These are phyloP conservation scores for Thamnidium elegans DNA, from an alignment of 192 early-diverging fungal species.

Conservation along the genomic window DNA sequence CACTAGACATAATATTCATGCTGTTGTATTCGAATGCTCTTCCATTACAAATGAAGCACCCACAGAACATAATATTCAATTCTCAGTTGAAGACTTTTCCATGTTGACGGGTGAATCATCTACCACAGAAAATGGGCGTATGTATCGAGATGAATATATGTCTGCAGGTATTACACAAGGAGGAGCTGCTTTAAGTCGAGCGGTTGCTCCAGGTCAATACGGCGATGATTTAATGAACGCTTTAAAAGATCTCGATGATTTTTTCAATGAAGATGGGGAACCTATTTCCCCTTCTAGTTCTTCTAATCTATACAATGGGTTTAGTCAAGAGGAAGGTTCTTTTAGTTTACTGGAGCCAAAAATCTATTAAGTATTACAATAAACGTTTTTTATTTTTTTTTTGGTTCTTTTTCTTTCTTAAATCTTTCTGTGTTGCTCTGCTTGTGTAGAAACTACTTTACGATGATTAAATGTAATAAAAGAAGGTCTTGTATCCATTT, in stretches of 20 bases:
- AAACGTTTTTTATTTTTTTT: neutral
- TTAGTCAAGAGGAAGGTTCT: neutral
- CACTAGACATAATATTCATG: slow-evolving; percentile 45
- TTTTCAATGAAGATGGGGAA: slow-evolving; percentile 41
- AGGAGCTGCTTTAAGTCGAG: neutral
- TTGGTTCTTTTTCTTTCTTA: neutral
- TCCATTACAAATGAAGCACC: slow-evolving; percentile 28
- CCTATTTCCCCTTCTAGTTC: slow-evolving; percentile 15
- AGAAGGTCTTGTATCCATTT: slow-evolving; percentile 55
- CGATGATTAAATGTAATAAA: slow-evolving; percentile 61
- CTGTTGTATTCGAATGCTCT: slow-evolving; percentile 44
- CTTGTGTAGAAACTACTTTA: slow-evolving; percentile 14
- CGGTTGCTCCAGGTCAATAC: neutral
- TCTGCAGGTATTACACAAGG: neutral
- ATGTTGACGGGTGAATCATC: slow-evolving; percentile 23
- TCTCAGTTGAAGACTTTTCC: slow-evolving; percentile 36
- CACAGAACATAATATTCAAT: slow-evolving; percentile 36
- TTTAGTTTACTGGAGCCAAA: slow-evolving; percentile 7
- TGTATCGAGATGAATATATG: slow-evolving; percentile 1
- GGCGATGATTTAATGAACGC: slow-evolving; percentile 41
- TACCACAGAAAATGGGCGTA: slow-evolving; percentile 1
- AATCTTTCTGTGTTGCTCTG: slow-evolving; percentile 22
- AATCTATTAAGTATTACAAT: slow-evolving; percentile 7
- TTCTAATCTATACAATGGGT: neutral
- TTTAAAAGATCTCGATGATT: slow-evolving; percentile 44